Evolutionary conservation across 306 rosid genomes (phyloP), one percentile per base, ranked within the genome.

Genomic region (Oxytropis ochrocephala): DNA sequence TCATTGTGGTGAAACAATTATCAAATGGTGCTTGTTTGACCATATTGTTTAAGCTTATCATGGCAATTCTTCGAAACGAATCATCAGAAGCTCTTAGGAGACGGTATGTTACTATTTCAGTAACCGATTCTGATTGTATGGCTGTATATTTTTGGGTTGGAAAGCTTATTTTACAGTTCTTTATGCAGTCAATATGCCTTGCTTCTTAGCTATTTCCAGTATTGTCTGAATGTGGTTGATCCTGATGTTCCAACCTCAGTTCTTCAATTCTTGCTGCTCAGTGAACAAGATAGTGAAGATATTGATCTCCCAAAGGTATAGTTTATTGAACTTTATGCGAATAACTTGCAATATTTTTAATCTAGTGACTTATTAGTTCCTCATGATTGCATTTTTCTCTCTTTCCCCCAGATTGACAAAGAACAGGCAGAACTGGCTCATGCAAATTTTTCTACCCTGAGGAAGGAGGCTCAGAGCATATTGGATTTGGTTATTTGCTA

Each of bases 71-170:
- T 55, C 87, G 99, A 72, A 82, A 83, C 11, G 97, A 94, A 76
- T 88, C 99, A 58, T 94, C 98, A 10, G 97, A 94, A 76, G 89
- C 98, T 63, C 84, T 94, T 72, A 84, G 98, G 80, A 90, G 98
- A 73, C 92, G 97, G 98, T 94, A 81, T 67, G 85, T 19, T 80
- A 50, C 55, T 32, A 1, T 24, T 68, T 56, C 48, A 36, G 48
- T 74, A 58, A 44, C 53, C 17, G 11, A 14, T 64, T 52, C 14
- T 46, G 50, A 14, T 70, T 56, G 42, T 50, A n/a, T 72, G 73
- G 41, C 69, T 75, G 51, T 68, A 67, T 75, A 47, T 56, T 57
- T 47, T 78, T 79, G 54, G 12, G 43, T 76, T 67, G 39, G 56
- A 14, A 68, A 79, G 79, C 88, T 88, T 77, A 88, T 75, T 44